Percentiles rank a stretch among this genome's conserved stretches.
Conservation (phyloP, 2,329 filamentous ascomycete genomes). For the Cladosporium sp. region DNA sequence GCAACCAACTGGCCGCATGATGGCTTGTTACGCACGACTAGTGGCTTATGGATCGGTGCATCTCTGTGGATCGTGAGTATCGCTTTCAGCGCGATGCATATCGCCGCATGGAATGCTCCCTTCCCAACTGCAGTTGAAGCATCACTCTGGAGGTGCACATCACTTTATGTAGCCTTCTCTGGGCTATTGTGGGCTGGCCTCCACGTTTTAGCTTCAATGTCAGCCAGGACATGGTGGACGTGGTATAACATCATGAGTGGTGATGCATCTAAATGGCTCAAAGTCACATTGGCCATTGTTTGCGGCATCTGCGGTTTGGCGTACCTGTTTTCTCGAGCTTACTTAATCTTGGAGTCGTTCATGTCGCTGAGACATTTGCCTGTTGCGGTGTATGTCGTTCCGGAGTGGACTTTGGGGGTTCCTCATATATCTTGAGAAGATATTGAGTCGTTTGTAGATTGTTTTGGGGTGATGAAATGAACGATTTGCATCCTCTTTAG, state of each 20-base stretch:
- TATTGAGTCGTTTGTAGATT: too few species aligned
- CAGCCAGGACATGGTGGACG: conserved; percentile 16
- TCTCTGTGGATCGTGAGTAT: conserved; percentile 24
- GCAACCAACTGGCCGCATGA: conserved; percentile 23
- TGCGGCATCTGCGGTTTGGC: conserved; percentile 17
- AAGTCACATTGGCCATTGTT: conserved; percentile 11
- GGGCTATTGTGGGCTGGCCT: conserved; percentile 25
- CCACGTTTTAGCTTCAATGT: conserved; percentile 21
- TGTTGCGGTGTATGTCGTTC: conserved; percentile 21
- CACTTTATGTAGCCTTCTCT: conserved; percentile 23
- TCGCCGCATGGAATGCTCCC: conserved; percentile 28
- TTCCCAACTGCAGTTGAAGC: conserved; percentile 25
- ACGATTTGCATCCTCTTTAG: too few species aligned
- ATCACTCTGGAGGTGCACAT: conserved; percentile 26
- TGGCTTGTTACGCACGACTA: conserved; percentile 20
- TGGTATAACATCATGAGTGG: conserved; percentile 21
- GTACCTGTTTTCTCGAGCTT: conserved; percentile 24
- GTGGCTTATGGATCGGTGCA: conserved; percentile 17
- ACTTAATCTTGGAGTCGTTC: conserved; percentile 28
- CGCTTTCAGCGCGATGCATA: conserved; percentile 28
- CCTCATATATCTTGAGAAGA: conserved; percentile 25
- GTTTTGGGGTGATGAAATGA: too few species aligned
- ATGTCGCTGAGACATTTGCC: conserved; percentile 24
- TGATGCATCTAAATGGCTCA: conserved; percentile 8
- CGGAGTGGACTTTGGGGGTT: conserved; percentile 26